phyloP scores from a whole-genome alignment of 345 rosid genomes.

The Laguncularia racemosa region DNA sequence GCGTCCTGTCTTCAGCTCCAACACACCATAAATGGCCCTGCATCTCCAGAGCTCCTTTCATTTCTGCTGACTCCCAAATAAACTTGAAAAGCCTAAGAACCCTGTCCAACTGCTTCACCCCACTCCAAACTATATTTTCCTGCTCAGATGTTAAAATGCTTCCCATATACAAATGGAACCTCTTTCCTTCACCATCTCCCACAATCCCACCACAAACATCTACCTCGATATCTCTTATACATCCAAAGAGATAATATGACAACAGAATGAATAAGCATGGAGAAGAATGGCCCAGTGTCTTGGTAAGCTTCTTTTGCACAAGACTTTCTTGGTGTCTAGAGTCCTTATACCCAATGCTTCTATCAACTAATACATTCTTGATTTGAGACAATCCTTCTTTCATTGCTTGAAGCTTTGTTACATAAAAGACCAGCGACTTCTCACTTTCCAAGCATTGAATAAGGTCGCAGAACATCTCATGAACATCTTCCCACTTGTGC shows the following conservation, averaged over 20 bases:
- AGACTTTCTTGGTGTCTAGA: slow-evolving; percentile 54
- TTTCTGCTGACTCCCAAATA: slow-evolving; percentile 70
- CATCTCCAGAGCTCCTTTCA: slow-evolving; percentile 47
- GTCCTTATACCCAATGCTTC: slow-evolving; percentile 58
- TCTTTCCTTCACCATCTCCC: slow-evolving; percentile 17
- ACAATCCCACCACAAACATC: slow-evolving; percentile 59
- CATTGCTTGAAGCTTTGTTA: slow-evolving; percentile 59
- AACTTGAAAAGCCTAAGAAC: slow-evolving; percentile 54
- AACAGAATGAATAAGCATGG: slow-evolving; percentile 67
- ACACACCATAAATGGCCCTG: slow-evolving; percentile 70
- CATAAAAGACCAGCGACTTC: slow-evolving; percentile 34
- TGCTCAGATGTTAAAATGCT: slow-evolving; percentile 52
- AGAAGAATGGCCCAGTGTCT: slow-evolving; percentile 59
- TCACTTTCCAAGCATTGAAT: slow-evolving; percentile 38
- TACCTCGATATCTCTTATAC: slow-evolving; percentile 56
- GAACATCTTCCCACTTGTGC: slow-evolving; percentile 69
- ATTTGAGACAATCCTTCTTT: slow-evolving; percentile 76
- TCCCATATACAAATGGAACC: slow-evolving; percentile 44
- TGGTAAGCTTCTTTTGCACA: slow-evolving; percentile 58
- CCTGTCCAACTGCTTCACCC: slow-evolving; percentile 63
- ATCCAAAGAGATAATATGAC: slow-evolving; percentile 57
- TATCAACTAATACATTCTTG: slow-evolving; percentile 58
- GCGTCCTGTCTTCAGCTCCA: slow-evolving; percentile 36
- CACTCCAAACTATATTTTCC: slow-evolving; percentile 47
- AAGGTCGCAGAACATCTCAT: slow-evolving; percentile 68